These are phyloP conservation scores for Umbelopsis ramanniana DNA, from an alignment of 192 early-diverging fungal species.

Conservation along the genomic window DNA sequence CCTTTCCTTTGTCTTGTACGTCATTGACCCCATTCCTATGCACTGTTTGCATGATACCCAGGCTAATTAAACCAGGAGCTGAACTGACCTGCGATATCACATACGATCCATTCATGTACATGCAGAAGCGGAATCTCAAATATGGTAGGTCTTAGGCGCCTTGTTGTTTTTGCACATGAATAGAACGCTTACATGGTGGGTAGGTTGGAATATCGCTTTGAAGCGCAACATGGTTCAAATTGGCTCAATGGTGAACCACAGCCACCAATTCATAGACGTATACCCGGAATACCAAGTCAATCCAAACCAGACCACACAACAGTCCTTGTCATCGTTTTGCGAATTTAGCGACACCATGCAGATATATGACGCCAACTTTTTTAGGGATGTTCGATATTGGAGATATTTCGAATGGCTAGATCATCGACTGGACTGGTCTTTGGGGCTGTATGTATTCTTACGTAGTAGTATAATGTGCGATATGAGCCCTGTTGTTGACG, in stretches of 20 bases:
- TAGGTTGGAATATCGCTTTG: constrained; percentile 7
- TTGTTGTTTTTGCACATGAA: too few species aligned
- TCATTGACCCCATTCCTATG: not conserved
- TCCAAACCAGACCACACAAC: not conserved
- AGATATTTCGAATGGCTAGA: constrained; percentile 12
- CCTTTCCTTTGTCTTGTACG: not conserved
- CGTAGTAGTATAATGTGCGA: not conserved
- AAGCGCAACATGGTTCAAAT: not conserved
- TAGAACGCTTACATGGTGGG: too few species aligned
- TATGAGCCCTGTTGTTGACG: not conserved
- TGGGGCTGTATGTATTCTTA: not conserved
- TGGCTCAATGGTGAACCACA: not conserved
- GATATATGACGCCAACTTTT: constrained; percentile 5
- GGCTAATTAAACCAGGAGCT: constrained; percentile 82
- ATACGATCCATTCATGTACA: constrained; percentile 84
- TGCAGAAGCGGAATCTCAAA: constrained; percentile 76
- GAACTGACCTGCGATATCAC: constrained; percentile 81
- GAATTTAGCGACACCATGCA: not conserved
- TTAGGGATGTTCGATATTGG: not conserved
- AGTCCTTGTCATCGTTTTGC: not conserved
- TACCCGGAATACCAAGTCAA: not conserved
- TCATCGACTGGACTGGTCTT: not conserved
- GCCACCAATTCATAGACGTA: not conserved
- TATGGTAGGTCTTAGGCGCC: constrained; percentile 55
- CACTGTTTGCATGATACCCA: not conserved